Evolutionary conservation across 805 yeast species (phyloP), one percentile per base, ranked within the genome.

Genomic region (Komagataella ulmi): DNA sequence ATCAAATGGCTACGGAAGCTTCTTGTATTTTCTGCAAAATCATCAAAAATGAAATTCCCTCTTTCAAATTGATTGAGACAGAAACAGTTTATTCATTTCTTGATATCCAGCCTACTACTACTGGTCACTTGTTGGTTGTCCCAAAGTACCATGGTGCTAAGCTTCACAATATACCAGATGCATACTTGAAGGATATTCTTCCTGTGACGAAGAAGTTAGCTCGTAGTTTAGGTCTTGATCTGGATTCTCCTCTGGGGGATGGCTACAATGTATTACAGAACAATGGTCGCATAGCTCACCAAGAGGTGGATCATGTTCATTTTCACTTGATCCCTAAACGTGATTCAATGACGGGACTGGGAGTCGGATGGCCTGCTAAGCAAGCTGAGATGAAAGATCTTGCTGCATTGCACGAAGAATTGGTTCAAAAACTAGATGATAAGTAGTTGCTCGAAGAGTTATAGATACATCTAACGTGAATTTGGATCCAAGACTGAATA

Each of bases 141-240:
- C 98, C 99, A 55, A 91, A 91, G 67, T 78, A 79, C 66, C 97
- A 90, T 65, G 98, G 97, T 49, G 96, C 88, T 40, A 88, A 86
- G 67, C 74, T 91, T 56, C 98, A 91, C 72, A 82, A 88, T 64
- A 71, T 91, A 49, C 97, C 98, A 2, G 98, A 91, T 65, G 97
- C 91, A 57, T 80, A 86, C 62, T 72, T 93, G 57, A 77, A 83
- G 7, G 99, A 93, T 60, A 66, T 91, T 55, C 75, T 91, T 53
- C 98, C 98, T 19, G 79, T 87, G 30, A 88, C 90, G 50, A 91
- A 91, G 74, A 88, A 83, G 64, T 72, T 93, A 57, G 89, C 93
- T 54, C 76, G 79, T 57, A 85, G 85, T 5, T 71, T 87, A 55
- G 83, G 77, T 3, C 73, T 83, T 56, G 84, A 79, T 56, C 69